phyloP scores from a whole-genome alignment of 345 rosid species.

The Brassica juncea region DNA sequence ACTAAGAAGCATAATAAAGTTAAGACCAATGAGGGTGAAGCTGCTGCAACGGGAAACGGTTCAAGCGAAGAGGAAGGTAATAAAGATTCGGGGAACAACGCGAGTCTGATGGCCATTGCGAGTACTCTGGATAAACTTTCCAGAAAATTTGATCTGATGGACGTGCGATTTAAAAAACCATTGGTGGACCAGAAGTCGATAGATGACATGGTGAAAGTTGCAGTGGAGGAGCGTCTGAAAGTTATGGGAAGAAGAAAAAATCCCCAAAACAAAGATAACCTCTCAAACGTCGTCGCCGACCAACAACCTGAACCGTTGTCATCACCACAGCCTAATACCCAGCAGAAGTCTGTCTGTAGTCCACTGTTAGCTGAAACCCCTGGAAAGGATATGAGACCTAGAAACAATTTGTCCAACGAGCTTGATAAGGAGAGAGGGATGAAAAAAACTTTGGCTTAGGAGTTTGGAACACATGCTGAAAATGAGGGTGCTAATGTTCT shows the following conservation, averaged over 20 bases:
- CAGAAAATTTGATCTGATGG: background rate
- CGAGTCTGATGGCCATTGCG: background rate
- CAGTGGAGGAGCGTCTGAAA: background rate
- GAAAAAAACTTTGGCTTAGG: background rate
- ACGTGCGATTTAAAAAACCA: background rate
- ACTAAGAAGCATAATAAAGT: background rate
- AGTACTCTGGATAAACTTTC: background rate
- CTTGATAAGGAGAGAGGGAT: background rate
- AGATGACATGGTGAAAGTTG: background rate
- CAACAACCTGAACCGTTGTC: background rate
- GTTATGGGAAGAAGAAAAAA: background rate
- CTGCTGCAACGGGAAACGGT: background rate
- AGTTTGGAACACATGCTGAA: background rate
- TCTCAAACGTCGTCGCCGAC: background rate
- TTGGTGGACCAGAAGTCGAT: background rate
- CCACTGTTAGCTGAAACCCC: background rate
- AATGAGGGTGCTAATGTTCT: too few relatives aligned
- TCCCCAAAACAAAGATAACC: background rate
- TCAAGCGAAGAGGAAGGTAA: background rate
- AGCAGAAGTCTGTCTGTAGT: background rate
- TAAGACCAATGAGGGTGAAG: background rate
- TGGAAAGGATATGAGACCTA: background rate
- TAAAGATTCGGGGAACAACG: background rate
- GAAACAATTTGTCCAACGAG: background rate
- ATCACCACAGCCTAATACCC: background rate